Conservation (phyloP, 768 basidiomycete genomes). For the Tricholoma sp. region DNA sequence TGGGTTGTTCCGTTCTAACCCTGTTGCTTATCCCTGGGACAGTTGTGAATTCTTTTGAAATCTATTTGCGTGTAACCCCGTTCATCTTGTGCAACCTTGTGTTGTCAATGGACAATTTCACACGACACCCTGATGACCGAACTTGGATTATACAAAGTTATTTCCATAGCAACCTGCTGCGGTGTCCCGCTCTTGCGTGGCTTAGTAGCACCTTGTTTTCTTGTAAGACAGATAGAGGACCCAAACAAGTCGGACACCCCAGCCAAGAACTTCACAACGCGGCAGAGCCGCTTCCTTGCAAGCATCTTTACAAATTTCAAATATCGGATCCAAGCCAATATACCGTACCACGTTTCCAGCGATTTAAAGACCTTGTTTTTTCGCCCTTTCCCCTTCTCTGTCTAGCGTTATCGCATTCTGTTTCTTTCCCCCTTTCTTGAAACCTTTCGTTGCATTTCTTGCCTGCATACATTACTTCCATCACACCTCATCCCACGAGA, state of each 20-base stretch:
- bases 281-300: not conserved
- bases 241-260: not conserved
- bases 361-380: not conserved
- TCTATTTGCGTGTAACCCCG: not conserved
- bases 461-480: not conserved
- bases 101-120: not conserved
- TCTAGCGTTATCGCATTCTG: not conserved
- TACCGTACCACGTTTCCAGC: not conserved
- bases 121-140: not conserved
- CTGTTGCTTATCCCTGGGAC: not conserved
- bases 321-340: not conserved
- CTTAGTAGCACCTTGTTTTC: not conserved
- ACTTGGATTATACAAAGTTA: not conserved
- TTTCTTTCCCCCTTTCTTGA: not conserved
- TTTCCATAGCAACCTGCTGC: not conserved
- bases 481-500: not conserved
- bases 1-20: not conserved
- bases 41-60: not conserved
- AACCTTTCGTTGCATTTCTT: too few relatives aligned
- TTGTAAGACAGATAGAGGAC: not conserved
- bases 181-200: not conserved
- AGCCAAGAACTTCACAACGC: not conserved
- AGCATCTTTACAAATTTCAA: not conserved
- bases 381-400: not conserved
- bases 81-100: not conserved